phyloP scores from a whole-genome alignment of 2,329 filamentous ascomycete species.

The Colletotrichum orchidophilum region DNA sequence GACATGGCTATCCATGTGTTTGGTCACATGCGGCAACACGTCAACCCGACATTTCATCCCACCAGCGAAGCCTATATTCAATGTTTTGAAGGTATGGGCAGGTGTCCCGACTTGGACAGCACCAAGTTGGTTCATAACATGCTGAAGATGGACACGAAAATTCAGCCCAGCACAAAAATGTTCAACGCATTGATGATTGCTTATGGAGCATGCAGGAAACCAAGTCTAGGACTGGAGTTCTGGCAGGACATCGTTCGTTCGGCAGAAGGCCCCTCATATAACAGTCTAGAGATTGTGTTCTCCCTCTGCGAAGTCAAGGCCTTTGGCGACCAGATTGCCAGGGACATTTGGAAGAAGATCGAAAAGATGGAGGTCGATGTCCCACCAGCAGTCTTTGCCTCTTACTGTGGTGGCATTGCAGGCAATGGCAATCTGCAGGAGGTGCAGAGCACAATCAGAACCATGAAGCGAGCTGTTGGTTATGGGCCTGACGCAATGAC shows the following conservation, averaged over 20 bases:
- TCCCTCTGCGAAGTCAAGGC: slow-evolving; percentile 75
- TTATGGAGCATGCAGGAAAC: slow-evolving; percentile 75
- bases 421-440: slow-evolving; percentile 77
- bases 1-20: slow-evolving; percentile 91
- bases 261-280: slow-evolving; percentile 85
- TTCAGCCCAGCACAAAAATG: slow-evolving; percentile 79
- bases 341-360: slow-evolving; percentile 76
- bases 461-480: slow-evolving; percentile 73
- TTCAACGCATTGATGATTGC: slow-evolving; percentile 90
- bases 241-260: slow-evolving; percentile 88
- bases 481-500: slow-evolving; percentile 74
- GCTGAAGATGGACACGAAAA: slow-evolving; percentile 88
- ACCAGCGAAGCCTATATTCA: slow-evolving; percentile 78
- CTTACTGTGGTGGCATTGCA: slow-evolving; percentile 81
- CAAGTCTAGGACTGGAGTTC: slow-evolving; percentile 75
- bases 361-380: slow-evolving; percentile 81
- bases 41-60: slow-evolving; percentile 70
- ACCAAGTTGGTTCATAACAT: slow-evolving; percentile 88
- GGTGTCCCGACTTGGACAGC: slow-evolving; percentile 57
- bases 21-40: slow-evolving; percentile 89
- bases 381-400: slow-evolving; percentile 75
- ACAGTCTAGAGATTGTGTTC: slow-evolving; percentile 83
- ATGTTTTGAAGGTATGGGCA: slow-evolving; percentile 80
- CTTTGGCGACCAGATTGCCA: slow-evolving; percentile 67
- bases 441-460: slow-evolving; percentile 71